These are phyloP conservation scores for Kuraishia cidri DNA, from an alignment of 805 yeast genomes.

Conservation along the genomic window DNA sequence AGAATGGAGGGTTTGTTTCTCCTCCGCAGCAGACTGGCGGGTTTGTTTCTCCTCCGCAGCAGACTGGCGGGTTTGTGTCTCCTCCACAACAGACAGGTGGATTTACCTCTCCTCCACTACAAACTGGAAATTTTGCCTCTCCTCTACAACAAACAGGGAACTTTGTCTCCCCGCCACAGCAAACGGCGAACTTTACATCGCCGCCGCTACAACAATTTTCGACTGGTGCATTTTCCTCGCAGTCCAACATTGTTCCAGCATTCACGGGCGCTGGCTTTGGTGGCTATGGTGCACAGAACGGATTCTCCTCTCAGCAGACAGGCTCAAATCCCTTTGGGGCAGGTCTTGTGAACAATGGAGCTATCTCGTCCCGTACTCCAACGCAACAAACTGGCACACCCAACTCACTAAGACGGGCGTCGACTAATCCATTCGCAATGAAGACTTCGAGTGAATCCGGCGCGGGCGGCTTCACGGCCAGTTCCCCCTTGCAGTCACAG, in stretches of 20 bases:
- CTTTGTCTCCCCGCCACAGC: background rate
- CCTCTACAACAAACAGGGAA: background rate
- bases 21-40: too few species aligned
- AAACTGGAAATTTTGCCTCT: background rate
- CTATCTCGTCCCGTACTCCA: too few species aligned
- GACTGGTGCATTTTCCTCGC: slow-evolving; percentile 1
- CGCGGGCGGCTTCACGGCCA: slow-evolving; percentile 2
- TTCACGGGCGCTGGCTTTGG: slow-evolving; percentile 57
- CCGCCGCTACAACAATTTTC: slow-evolving; percentile 4
- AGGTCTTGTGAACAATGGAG: too few species aligned
- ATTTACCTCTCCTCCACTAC: background rate
- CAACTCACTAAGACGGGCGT: too few species aligned
- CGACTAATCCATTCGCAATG: slow-evolving; percentile 20
- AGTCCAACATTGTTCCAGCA: slow-evolving; percentile 15
- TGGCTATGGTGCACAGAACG: slow-evolving; percentile 23
- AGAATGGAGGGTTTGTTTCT: too few species aligned
- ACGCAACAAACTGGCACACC: too few species aligned
- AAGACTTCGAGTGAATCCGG: slow-evolving; percentile 2
- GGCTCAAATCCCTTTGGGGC: too few species aligned
- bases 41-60: slow-evolving; percentile 5
- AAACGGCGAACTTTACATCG: background rate
- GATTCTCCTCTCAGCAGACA: background rate
- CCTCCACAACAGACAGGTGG: slow-evolving; percentile 1
- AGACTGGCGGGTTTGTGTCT: background rate
- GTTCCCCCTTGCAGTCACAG: slow-evolving; percentile 1